Base-by-base conservation (phyloP, 495 filamentous ascomycete genomes). In the Penicillium steckii region DNA sequence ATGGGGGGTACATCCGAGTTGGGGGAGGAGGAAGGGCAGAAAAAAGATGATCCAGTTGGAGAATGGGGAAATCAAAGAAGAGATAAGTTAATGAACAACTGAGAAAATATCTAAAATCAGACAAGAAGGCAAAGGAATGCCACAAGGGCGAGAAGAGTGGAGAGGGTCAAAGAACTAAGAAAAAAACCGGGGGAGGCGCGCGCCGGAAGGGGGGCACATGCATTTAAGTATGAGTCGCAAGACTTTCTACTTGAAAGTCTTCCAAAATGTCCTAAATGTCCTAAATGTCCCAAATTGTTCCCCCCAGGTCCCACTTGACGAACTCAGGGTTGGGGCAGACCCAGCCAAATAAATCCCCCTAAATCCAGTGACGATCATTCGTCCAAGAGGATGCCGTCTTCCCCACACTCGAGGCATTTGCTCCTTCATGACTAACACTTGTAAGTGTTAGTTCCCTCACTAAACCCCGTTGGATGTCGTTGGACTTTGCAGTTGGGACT, bases 381-480 rank as follows among this genome's bases (percentile, higher is more conserved):
- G 53, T 46, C 50, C 46, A 30, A 32, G 41, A 22, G 18, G 24
- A 40, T 48, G 13, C 10, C 48, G 56, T 25, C 47, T 56, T 56
- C 61, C 61, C 57, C 57, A 60, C 61, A 64, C 56, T 44, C 57
- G 60, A 60, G 60, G 50, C 53, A 57, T 64, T 64, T 64, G 9
- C 38, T 22, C 60, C 57, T 42, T 55, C 46, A 15, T 46, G 46
- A 48, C 38, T 21, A 22, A 5, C 27, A 29, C 27, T 29, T 9
- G 27, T 29, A 23, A 21, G 7, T 23, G 19, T 41, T 32, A 32
- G 29, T 32, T 32, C 29, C 10, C 29, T 13, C 5, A n/a, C n/a
- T n/a, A 12, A 32, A 32, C 10, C 29, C n/a, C 3, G 29, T 1
- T 32, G 29, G 29, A 13, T 27, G 26, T 4, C 26, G 26, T 10